Base-by-base conservation (phyloP, 164 flowering plant species). In the Liquidambar formosana region DNA sequence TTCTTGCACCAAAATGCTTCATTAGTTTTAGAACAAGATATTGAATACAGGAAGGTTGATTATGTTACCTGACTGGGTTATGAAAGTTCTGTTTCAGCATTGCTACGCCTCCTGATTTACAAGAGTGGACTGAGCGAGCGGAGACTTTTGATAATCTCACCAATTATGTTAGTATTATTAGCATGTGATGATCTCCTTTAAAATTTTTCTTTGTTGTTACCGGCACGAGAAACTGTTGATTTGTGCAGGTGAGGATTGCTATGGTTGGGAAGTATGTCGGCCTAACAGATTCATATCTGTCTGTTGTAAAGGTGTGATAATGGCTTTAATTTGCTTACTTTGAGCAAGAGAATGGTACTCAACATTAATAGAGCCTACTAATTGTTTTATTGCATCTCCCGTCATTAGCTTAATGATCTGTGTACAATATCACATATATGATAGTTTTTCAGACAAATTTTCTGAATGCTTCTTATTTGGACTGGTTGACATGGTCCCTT, bases 201-300 rank as follows among this genome's bases (percentile, higher is more conserved):
- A 43, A 28, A 66, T 6, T 23, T 48, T 68, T 61, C 11, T 53
- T 70, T 65, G 44, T 16, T 59, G 11, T 48, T 60, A 59, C 14
- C 61, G 38, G 66, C 59, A 18, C 45, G 45, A 57, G 15, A 66
- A 15, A 54, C 48, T 5, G n/a, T 22, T 63, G 57, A 5, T 64
- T 57, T 67, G 28, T 81, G 66, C 90, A 95, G 99, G 98, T 95
- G 60, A 83, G 87, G 74, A 91, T 95, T 81, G 98, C 98, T 0
- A 82, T 95, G 90, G 98, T 93, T 63, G 99, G 99, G 75, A 95
- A 95, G 75, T 95, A 95, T 80, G 84, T 89, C 71, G 99, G 97
- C 53, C 76, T 93, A 27, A 61, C 92, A 23, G 99, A 95, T 82
- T 95, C 99, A 19, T 95, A 95, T 76, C 75, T 95, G 52, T 95